Evolutionary conservation across 2,329 filamentous ascomycete species (phyloP), one percentile per base, ranked within the genome.

Genomic region (Diaporthe sp.): DNA sequence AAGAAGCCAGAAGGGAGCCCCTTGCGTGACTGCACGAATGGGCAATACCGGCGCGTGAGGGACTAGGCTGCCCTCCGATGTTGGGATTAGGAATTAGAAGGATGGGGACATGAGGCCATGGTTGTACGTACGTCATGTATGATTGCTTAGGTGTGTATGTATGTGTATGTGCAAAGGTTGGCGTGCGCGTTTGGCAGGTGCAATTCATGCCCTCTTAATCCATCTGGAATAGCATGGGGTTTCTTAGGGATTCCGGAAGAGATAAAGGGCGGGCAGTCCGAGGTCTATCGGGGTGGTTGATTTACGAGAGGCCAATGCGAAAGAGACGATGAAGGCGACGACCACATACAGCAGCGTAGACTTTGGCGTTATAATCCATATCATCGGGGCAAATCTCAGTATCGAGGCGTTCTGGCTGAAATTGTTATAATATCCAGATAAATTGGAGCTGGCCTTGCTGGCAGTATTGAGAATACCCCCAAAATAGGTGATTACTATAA

Each of bases 181-280:
- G 61, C 31, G 61, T 62, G 61, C 44, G 51, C 53, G 74, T 73
- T 59, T 53, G 65, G 57, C 57, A 42, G 58, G 71, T 34, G 51
- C 58, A 53, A 67, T 55, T 57, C 62, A 70, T 57, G 37, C 51
- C 28, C 61, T 53, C 51, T 65, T 72, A 25, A 62, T 72, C 68
- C 37, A 37, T 61, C 53, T 72, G 75, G 72, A 51, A 57, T 72
- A 74, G 42, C 80, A 78, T 75, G 75, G 75, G 70, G 75, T 72
- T 77, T 78, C 79, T 77, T 76, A 22, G 49, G 49, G 65, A 55
- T 55, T 55, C 49, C 19, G 49, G 65, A 34, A 39, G 74, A 72
- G 67, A 73, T 65, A 77, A 78, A 79, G 75, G 78, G 78, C 77
- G 80, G 78, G 76, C 75, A 39, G 46, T 19, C 79, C 79, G 78